Evolutionary conservation across 805 yeast genomes (phyloP), one percentile per base, ranked within the genome.

Genomic region (Kodamaea nitidulidarum): DNA sequence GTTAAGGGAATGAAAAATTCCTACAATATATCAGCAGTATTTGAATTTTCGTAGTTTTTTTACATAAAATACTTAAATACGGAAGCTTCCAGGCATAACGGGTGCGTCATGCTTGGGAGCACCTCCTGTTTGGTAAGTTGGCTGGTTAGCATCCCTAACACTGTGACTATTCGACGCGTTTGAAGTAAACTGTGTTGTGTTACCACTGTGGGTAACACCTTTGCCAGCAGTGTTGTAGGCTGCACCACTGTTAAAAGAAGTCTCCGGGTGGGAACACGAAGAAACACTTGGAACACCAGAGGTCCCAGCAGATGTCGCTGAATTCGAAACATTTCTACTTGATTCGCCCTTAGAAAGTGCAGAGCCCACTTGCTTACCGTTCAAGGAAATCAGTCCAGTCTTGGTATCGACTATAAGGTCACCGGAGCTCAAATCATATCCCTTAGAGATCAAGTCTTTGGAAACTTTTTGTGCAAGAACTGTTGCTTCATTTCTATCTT

Each of bases 391-490:
- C 11, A 47, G 40, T 7, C 69, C 69, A 15, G 60, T 49, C 14
- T 32, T 32, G 11, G 62, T 63, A 42, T 64, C 60, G 15, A 63
- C 58, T 36, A 40, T 52, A 28, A 63, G 47, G 43, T 59, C 61
- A n/a, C 65, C 65, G 12, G 55, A 48, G 12, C 51, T 35, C 40
- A 61, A 52, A 38, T 61, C 66, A 26, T 53, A 58, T 14, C 66
- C 67, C 41, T 56, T 50, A 4, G 47, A 49, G 28, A 55, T 45
- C 32, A 63, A 50, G 34, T 56, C 58, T 28, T 51, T 51, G 7
- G 65, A 51, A 11, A 66, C 60, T 28, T 56, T 51, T 31, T 56
- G 56, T 7, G 69, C 67, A 25, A 61, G 45, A 36, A 47, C 53
- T 14, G 59, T 55, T 2, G 67, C 67, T 16, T 46, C 42, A 17